A percentile compares a stretch with the other conserved stretches of the same genome.
These are phyloP conservation scores for Sisymbrium irio DNA, from an alignment of 345 rosid species.

Conservation along the genomic window DNA sequence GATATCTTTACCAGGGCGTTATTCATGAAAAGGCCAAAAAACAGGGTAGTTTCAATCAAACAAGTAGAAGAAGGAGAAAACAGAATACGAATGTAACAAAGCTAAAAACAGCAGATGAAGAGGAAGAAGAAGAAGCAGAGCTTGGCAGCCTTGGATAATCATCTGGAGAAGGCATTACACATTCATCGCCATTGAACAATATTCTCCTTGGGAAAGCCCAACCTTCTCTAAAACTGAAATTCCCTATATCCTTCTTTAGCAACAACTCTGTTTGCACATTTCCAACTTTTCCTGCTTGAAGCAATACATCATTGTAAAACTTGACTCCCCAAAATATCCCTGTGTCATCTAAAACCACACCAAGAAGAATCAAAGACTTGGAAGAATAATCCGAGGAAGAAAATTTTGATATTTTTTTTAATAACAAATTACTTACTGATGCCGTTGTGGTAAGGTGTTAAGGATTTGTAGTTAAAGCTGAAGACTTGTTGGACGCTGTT, in stretches of 20 bases:
- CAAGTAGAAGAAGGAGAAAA: constrained; percentile 22
- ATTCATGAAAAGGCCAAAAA: neutral
- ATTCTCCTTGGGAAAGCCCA: constrained; percentile 88
- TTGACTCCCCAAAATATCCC: constrained; percentile 83
- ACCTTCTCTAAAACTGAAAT: constrained; percentile 65
- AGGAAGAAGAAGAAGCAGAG: constrained; percentile 6
- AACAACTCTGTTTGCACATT: constrained; percentile 73
- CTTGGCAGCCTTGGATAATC: constrained; percentile 68
- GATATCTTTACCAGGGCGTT: neutral
- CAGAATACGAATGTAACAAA: constrained; percentile 10
- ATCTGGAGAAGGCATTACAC: constrained; percentile 87
- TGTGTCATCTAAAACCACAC: constrained; percentile 55
- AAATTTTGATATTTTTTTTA: neutral
- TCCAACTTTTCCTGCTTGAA: constrained; percentile 60
- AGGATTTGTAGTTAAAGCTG: constrained; percentile 73
- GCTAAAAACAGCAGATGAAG: constrained; percentile 1
- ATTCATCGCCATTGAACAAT: constrained; percentile 79
- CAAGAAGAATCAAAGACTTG: neutral
- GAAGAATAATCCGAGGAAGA: neutral
- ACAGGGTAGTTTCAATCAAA: constrained; percentile 12
- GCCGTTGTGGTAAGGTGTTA: constrained; percentile 39
- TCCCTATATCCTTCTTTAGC: constrained; percentile 50
- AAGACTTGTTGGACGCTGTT: constrained; percentile 52
- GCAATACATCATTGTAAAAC: constrained; percentile 68
- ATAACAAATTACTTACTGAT: constrained; percentile 48